Percentiles rank a stretch among this genome's conserved stretches.
These are phyloP conservation scores for Bimuria novae-zelandiae DNA, from an alignment of 2,329 filamentous ascomycete species.

Conservation along the genomic window DNA sequence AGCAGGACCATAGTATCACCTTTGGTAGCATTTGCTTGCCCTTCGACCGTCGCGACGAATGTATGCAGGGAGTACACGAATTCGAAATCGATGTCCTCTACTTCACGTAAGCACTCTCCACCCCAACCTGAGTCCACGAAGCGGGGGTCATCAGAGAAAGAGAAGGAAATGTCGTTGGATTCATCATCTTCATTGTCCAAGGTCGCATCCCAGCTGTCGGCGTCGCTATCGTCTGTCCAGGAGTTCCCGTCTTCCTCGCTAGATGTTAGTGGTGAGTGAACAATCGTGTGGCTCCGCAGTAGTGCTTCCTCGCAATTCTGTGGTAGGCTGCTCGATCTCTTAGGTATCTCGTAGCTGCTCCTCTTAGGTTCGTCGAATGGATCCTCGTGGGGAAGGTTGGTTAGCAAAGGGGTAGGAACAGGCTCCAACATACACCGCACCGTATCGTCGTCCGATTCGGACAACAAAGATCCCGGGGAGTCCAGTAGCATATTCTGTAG, in stretches of 20 bases:
- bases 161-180: conserved; percentile 59
- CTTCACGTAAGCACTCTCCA: conserved; percentile 82
- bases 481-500: conserved; percentile 32
- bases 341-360: neutral
- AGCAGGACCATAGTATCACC: conserved; percentile 98
- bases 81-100: conserved; percentile 99
- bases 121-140: conserved; percentile 75
- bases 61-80: conserved; percentile 98
- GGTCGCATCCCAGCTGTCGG: conserved; percentile 43
- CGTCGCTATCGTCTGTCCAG: conserved; percentile 47
- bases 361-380: conserved; percentile 17
- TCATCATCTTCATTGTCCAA: conserved; percentile 51
- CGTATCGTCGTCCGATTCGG: conserved; percentile 42
- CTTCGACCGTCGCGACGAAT: conserved; percentile 96
- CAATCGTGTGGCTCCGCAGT: neutral
- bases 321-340: neutral
- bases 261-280: neutral
- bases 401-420: conserved; percentile 45
- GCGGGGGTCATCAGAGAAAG: conserved; percentile 60
- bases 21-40: conserved; percentile 97
- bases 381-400: conserved; percentile 13
- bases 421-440: conserved; percentile 49
- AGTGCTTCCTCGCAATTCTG: conserved; percentile 18
- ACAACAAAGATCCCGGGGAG: conserved; percentile 37
- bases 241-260: conserved; percentile 19